Conservation (phyloP, 805 yeast species). For the Lipomyces mesembrius region DNA sequence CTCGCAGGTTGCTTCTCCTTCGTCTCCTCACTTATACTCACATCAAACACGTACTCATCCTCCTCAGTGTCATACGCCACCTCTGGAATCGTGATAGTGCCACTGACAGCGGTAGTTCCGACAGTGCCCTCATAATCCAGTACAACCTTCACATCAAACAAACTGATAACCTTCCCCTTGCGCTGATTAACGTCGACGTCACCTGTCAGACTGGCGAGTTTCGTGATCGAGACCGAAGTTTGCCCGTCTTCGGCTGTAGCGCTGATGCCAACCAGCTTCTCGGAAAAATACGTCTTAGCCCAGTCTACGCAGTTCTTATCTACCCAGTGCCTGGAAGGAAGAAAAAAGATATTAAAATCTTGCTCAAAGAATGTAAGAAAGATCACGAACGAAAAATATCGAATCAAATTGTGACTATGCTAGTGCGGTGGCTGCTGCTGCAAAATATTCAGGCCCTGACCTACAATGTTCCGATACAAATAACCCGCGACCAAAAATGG, state of each 20-base stretch:
- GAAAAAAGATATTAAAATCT: constrained; percentile 14
- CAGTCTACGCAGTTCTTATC: constrained; percentile 95
- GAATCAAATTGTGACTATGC: constrained; percentile 3
- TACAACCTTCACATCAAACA: constrained; percentile 78
- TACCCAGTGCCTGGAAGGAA: constrained; percentile 81
- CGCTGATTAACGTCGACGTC: constrained; percentile 97
- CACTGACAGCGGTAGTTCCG: constrained; percentile 56
- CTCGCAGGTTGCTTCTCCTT: constrained; percentile 53
- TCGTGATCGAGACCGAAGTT: constrained; percentile 47
- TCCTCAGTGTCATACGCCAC: constrained; percentile 88
- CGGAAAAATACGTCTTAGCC: constrained; percentile 77
- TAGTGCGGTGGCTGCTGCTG: background rate
- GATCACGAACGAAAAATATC: background rate
- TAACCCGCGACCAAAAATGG: background rate
- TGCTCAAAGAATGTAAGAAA: constrained; percentile 1
- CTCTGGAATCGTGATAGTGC: constrained; percentile 85
- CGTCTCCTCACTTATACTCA: constrained; percentile 64
- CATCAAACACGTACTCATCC: constrained; percentile 84
- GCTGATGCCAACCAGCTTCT: constrained; percentile 59
- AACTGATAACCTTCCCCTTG: constrained; percentile 91
- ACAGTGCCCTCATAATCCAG: constrained; percentile 59
- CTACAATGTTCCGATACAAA: constrained; percentile 2
- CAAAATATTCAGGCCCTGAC: background rate
- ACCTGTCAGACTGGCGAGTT: constrained; percentile 74
- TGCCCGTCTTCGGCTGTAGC: constrained; percentile 46